These are phyloP conservation scores for Paramecium caudatum DNA, from an alignment of 73 alveolate genomes.

Conservation along the genomic window DNA sequence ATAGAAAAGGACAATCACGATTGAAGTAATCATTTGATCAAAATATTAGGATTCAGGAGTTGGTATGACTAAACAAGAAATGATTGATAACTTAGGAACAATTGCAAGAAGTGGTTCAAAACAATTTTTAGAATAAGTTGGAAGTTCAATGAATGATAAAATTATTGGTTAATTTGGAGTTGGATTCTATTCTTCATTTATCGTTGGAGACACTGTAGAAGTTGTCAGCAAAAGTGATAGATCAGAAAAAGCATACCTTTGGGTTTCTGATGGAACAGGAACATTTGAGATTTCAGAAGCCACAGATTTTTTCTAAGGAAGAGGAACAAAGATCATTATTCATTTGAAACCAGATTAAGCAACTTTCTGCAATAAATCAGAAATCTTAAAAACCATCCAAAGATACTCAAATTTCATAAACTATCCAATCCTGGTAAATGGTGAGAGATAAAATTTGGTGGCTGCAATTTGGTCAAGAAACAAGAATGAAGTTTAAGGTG, in stretches of 20 bases:
- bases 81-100: constrained; percentile 86
- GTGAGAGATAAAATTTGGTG: constrained; percentile 78
- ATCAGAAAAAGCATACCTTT: constrained; percentile 78
- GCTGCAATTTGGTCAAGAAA: constrained; percentile 86
- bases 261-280: constrained; percentile 89
- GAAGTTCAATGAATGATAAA: constrained; percentile 76
- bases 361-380: constrained; percentile 76
- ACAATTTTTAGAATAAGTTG: constrained; percentile 80
- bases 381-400: constrained; percentile 73
- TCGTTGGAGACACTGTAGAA: constrained; percentile 86
- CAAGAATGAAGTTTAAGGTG: constrained; percentile 80
- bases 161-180: constrained; percentile 92
- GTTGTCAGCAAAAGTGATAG: constrained; percentile 82
- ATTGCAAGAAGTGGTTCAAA: constrained; percentile 87
- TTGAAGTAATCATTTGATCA: constrained; percentile 28
- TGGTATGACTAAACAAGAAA: constrained; percentile 86
- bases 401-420: constrained; percentile 84
- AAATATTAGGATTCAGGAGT: constrained; percentile 80
- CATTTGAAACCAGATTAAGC: constrained; percentile 81
- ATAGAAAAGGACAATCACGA: constrained; percentile 78
- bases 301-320: constrained; percentile 71
- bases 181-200: constrained; percentile 86
- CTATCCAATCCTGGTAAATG: constrained; percentile 83
- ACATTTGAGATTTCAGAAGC: constrained; percentile 77
- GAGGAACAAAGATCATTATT: constrained; percentile 85